Evolutionary conservation across 2,329 filamentous ascomycete genomes (phyloP), one percentile per base, ranked within the genome.

Genomic region (Cercospora zeina): DNA sequence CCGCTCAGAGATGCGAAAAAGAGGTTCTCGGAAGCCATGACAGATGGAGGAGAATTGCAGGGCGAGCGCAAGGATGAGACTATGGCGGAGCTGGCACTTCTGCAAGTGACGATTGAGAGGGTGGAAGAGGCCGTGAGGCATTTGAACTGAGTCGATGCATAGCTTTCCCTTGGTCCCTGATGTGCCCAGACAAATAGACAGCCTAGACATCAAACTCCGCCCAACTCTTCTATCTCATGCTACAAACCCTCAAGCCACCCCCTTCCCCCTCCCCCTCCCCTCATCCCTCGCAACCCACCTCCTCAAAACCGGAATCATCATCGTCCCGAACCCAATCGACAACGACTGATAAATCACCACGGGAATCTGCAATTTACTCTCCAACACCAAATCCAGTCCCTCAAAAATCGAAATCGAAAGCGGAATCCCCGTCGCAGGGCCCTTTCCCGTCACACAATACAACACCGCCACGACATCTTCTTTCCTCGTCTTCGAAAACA

Each of bases 371-470:
- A 88, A 81, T 67, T 83, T 84, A 0, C 83, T 81, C 63, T 83
- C 79, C 19, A 83, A 81, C 39, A 83, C 75, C 47, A 83, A 75
- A 65, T 82, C 80, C 9, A 85, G 75, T 13, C 82, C 79, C 13
- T 78, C 77, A 79, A 87, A 91, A 84, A 91, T 90, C 62, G 88
- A 84, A 33, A 85, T 84, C 55, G 85, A 81, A 30, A 91, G 72
- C 0, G 88, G 88, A 7, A 91, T 88, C 0, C 88, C 87, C 61
- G 91, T 79, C 2, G 85, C 86, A 1, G 87, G 87, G 2, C 88
- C 89, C 75, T 91, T 91, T 13, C 88, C 88, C 0, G 88, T 87
- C 27, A 85, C 87, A 69, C 87, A 90, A 74, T 90, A 90, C 68
- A 87, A 90, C 13, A 89, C 84, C 0, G 89, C 87, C 54, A 90